Evolutionary conservation across 2,329 filamentous ascomycete genomes (phyloP).

Genomic region (Neurospora sp.): DNA sequence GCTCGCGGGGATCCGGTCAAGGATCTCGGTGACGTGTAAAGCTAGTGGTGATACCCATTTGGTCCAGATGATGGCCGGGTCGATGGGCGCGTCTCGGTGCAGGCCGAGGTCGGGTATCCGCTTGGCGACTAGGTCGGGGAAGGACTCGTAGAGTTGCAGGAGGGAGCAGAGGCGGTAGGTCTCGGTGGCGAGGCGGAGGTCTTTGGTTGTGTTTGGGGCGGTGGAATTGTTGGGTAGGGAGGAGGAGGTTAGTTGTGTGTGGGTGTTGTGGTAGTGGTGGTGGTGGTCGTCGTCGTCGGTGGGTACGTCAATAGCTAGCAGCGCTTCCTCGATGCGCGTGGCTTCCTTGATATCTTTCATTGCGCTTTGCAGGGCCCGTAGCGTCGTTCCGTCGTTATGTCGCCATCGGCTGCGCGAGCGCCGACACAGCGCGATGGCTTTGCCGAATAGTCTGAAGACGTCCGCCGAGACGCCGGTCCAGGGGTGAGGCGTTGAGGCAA

Average conservation of each 20-base stretch:
- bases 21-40: constrained; percentile 16
- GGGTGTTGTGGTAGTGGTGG: neutral
- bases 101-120: constrained; percentile 11
- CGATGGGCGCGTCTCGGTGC: constrained; percentile 1
- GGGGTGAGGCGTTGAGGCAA: constrained; percentile 11
- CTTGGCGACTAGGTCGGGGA: constrained; percentile 16
- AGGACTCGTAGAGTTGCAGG: constrained; percentile 20
- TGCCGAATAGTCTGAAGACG: constrained; percentile 18
- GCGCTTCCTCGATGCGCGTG: constrained; percentile 12
- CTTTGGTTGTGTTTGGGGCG: neutral
- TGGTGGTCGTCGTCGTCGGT: neutral
- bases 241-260: neutral
- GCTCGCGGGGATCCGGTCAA: constrained; percentile 12
- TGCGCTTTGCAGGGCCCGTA: constrained; percentile 14
- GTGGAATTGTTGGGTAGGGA: neutral
- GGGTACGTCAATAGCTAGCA: constrained; percentile 12
- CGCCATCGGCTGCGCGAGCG: constrained; percentile 20
- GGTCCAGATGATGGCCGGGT: constrained; percentile 12
- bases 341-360: constrained; percentile 19
- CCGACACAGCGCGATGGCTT: constrained; percentile 18
- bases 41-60: constrained; percentile 16
- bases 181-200: constrained; percentile 15
- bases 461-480: constrained; percentile 19
- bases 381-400: constrained; percentile 16
- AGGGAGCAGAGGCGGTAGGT: constrained; percentile 19